Evolutionary conservation across 345 rosid genomes (phyloP), one percentile per base, ranked within the genome.

Genomic region (Populus davidiana): DNA sequence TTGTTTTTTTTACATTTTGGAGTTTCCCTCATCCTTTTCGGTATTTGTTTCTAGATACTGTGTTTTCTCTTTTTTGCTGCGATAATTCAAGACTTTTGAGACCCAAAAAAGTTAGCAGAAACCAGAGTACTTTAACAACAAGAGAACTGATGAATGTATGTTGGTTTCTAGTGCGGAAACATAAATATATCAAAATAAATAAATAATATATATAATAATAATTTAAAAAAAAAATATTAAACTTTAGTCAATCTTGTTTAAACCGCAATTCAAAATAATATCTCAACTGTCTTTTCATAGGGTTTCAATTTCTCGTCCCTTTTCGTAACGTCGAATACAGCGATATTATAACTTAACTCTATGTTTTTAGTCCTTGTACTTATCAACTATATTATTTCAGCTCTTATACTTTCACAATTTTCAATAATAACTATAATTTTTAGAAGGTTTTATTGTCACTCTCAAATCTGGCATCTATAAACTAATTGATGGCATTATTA

Each of bases 251-350:
- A 31, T 31, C 33, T 31, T 31, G 33, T 31, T 31, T 31, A 31
- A 31, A 31, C 33, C 33, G 33, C 33, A 31, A 31, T 31, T 2
- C 33, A 31, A 31, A 31, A 31, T 33, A 33, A 33, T 33, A 33
- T 33, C 5, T 33, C 36, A 33, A 4, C 36, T 33, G 36, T 33
- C 35, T 33, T 27, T 27, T 31, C 3, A 18, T 10, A 6, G 8
- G 18, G 65, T 78, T 67, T 78, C 77, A 78, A 66, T 72, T 78
- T 78, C 81, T 78, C 77, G 81, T 41, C 68, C 44, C 18, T 38
- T 44, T 71, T 47, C 21, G 5, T 43, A 33, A 6, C 33, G n/a
- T 1, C 41, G 64, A 44, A 67, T 6, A 20, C 8, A 6, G 1
- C 61, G 10, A 52, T 6, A 54, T 54, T 6, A 7, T 2, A 5